Conservation (phyloP, 2,329 filamentous ascomycete genomes). For the Aaosphaeria pasadenensis region DNA sequence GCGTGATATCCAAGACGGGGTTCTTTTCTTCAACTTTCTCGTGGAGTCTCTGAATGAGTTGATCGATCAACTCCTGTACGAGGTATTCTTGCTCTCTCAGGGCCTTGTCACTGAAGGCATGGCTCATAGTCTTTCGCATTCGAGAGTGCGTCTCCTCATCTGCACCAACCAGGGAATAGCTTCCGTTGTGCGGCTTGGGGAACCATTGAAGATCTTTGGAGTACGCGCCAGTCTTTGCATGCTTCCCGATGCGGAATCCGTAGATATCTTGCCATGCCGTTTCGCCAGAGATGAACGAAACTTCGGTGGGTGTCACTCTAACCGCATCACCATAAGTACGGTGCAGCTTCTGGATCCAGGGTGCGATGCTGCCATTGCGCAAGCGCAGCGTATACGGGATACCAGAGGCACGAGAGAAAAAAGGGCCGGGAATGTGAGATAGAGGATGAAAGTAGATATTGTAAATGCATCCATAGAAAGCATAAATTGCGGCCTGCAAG, state of each 20-base stretch:
- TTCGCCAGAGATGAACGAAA: constrained; percentile 35
- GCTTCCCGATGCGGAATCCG: constrained; percentile 14
- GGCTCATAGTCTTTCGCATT: constrained; percentile 31
- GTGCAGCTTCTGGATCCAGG: constrained; percentile 29
- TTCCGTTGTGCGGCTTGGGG: constrained; percentile 17
- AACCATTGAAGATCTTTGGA: constrained; percentile 27
- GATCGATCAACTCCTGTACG: constrained; percentile 34
- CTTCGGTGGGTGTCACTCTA: constrained; percentile 35
- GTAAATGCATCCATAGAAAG: constrained; percentile 11
- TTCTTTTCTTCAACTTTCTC: constrained; percentile 13
- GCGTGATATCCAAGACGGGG: constrained; percentile 15
- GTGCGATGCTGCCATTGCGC: constrained; percentile 12
- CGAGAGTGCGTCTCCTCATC: constrained; percentile 34
- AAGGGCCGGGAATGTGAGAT: constrained; percentile 39
- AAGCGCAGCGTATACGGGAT: constrained; percentile 17
- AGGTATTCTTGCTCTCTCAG: constrained; percentile 33
- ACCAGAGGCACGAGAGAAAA: constrained; percentile 21
- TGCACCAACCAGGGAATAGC: constrained; percentile 5
- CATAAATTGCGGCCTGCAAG: no score
- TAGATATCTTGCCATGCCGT: constrained; percentile 39
- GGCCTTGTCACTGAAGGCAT: constrained; percentile 39
- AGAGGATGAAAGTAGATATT: constrained; percentile 40
- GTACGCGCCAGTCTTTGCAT: constrained; percentile 27
- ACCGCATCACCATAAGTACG: constrained; percentile 38
- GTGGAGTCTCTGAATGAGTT: constrained; percentile 35